Evolutionary conservation across 2,329 filamentous ascomycete genomes (phyloP).

Genomic region (Ambrosiella xylebori): DNA sequence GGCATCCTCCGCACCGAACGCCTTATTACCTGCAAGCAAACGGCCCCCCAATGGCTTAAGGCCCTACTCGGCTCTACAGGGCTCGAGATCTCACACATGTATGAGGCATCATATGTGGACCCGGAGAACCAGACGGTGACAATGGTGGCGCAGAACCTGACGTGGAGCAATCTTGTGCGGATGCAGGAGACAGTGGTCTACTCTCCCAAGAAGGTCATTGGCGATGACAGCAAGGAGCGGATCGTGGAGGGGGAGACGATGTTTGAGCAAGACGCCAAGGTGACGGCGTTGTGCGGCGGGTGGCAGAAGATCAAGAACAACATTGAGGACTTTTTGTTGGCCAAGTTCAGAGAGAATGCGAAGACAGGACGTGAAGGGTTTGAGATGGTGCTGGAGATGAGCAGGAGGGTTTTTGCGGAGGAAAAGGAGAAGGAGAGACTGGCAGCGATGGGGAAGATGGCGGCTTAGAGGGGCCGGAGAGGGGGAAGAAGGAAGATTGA

Average conservation of each 20-base stretch:
- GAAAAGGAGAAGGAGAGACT: constrained; percentile 39
- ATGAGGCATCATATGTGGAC: constrained; percentile 92
- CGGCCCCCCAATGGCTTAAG: constrained; percentile 62
- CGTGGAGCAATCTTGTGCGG: constrained; percentile 74
- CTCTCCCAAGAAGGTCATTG: constrained; percentile 32
- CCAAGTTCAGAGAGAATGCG: constrained; percentile 82
- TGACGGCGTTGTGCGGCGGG: constrained; percentile 85
- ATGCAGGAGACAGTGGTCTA: constrained; percentile 91
- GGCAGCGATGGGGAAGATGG: not conserved
- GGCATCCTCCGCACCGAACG: constrained; percentile 45
- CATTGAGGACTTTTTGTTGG: constrained; percentile 83
- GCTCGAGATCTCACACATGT: constrained; percentile 70
- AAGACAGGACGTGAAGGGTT: constrained; percentile 83
- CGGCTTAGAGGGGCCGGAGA: not conserved
- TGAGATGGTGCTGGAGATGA: constrained; percentile 87
- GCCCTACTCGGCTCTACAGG: constrained; percentile 51
- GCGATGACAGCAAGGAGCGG: not conserved
- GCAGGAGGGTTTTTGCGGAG: constrained; percentile 76
- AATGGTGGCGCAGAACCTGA: constrained; percentile 92
- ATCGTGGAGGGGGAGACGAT: constrained; percentile 43
- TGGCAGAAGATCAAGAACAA: constrained; percentile 96
- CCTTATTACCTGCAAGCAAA: constrained; percentile 44
- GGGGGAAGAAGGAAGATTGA: not conserved
- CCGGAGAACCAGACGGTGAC: constrained; percentile 69
- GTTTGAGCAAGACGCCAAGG: constrained; percentile 78